Conservation (phyloP, 192 early-diverging fungal genomes). For the Umbelopsis sp. region DNA sequence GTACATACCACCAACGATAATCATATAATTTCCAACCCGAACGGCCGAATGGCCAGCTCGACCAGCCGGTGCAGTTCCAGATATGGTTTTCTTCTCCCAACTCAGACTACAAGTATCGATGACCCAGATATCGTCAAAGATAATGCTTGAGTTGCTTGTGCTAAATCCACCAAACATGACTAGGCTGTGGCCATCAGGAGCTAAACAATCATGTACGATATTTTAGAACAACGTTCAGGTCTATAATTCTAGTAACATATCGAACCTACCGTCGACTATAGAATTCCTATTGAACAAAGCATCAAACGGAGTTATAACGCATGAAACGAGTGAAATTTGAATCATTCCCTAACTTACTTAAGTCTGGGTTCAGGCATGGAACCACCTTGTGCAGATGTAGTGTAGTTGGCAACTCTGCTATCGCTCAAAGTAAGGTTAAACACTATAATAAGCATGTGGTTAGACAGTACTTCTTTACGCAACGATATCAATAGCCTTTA, state of each 20-base stretch:
- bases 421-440: neutral
- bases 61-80: constrained; percentile 4
- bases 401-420: neutral
- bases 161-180: neutral
- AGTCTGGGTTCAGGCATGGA: neutral
- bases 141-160: neutral
- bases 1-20: constrained; percentile 25
- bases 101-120: constrained; percentile 30
- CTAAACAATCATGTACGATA: neutral
- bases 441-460: neutral
- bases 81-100: constrained; percentile 16
- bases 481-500: neutral
- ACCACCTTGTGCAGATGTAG: neutral
- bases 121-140: constrained; percentile 15
- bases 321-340: no score
- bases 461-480: neutral
- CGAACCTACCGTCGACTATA: neutral
- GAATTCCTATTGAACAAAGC: neutral
- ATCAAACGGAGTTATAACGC: no score
- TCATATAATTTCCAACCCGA: constrained; percentile 27
- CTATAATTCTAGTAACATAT: no score
- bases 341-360: neutral
- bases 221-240: no score
- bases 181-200: neutral
- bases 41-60: constrained; percentile 19